These are phyloP conservation scores for Tetrahymena thermophila DNA, from an alignment of 73 alveolate species.

Conservation along the genomic window DNA sequence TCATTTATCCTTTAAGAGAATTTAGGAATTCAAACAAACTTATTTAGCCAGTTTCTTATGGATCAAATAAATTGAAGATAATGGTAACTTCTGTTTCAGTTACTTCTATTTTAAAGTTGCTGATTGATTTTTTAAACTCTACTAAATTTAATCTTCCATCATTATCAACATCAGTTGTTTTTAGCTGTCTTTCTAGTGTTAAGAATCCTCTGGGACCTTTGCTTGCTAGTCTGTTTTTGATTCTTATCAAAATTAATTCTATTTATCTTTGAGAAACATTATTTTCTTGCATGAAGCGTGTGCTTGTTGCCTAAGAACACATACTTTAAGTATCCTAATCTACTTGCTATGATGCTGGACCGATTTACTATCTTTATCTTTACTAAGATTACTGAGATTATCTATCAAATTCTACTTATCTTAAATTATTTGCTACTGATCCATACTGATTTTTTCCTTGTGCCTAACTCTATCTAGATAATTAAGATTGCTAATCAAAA, in stretches of 20 bases:
- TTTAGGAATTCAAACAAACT: conserved; percentile 55
- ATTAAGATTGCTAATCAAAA: neutral
- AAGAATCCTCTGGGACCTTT: conserved; percentile 92
- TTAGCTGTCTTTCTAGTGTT: conserved; percentile 71
- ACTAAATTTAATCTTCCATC: conserved; percentile 45
- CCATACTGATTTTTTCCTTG: neutral
- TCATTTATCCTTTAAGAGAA: conserved; percentile 55
- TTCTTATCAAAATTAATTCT: conserved; percentile 47
- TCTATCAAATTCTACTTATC: neutral
- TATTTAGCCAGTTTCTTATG: conserved; percentile 58
- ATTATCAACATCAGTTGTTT: conserved; percentile 77
- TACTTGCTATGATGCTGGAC: neutral
- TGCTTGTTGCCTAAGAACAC: neutral
- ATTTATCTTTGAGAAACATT: conserved; percentile 19
- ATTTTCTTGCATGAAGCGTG: neutral
- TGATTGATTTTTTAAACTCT: conserved; percentile 62
- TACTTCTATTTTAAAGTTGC: conserved; percentile 61
- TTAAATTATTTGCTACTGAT: neutral
- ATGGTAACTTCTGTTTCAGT: conserved; percentile 66
- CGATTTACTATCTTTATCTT: neutral
- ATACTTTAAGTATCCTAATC: neutral
- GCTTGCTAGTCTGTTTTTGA: conserved; percentile 61
- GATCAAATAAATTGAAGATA: conserved; percentile 75
- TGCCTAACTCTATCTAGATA: neutral
- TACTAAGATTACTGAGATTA: neutral